Conservation (phyloP, 768 basidiomycete species). For the Lyophyllum shimeji region DNA sequence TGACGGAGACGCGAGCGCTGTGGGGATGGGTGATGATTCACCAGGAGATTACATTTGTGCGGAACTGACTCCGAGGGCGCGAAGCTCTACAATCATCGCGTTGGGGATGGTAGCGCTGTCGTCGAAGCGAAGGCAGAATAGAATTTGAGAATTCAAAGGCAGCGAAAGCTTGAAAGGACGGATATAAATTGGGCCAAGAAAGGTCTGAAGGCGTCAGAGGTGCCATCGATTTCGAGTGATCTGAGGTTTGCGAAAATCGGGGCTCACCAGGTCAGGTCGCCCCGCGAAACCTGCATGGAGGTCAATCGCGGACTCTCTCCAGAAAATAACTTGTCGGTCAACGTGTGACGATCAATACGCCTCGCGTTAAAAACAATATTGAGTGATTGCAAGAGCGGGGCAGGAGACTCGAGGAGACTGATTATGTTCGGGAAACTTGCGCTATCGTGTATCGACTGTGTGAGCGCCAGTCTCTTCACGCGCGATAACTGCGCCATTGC, state of each 20-base stretch:
- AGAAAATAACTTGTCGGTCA: neutral
- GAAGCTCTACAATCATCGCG: neutral
- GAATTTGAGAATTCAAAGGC: neutral
- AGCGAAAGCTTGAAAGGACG: neutral
- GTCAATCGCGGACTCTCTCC: neutral
- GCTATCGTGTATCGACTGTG: neutral
- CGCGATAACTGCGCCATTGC: neutral
- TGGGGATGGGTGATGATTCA: neutral
- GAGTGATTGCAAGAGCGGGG: neutral
- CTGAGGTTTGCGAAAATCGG: neutral
- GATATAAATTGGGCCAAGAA: neutral
- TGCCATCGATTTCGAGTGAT: neutral
- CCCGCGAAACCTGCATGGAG: neutral
- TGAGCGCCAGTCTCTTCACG: neutral
- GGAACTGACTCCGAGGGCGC: too few species aligned
- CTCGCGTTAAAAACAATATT: neutral
- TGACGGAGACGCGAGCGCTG: neutral
- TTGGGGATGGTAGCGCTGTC: neutral
- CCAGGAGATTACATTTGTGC: neutral
- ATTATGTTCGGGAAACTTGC: neutral
- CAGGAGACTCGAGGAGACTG: neutral
- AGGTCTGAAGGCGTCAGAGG: neutral
- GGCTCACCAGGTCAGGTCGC: neutral
- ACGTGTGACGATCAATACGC: too few species aligned
- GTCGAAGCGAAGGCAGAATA: neutral